These are phyloP conservation scores for Bryum argenteum DNA, from an alignment of 225 moss, liverwort and hornwort genomes.

Conservation along the genomic window DNA sequence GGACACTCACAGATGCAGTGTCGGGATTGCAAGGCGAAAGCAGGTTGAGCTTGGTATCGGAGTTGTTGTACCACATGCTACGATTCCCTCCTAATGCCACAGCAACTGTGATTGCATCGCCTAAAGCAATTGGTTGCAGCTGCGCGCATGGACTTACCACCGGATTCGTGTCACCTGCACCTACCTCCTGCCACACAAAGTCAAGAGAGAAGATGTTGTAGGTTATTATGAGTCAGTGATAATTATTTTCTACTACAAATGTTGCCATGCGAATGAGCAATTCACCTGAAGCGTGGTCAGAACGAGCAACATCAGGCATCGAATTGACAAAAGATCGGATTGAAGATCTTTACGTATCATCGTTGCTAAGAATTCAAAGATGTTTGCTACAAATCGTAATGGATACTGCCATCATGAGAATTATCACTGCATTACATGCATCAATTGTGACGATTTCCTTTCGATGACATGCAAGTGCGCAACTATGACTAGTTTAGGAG, in stretches of 20 bases:
- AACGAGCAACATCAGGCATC: slow-evolving; percentile 20
- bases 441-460: background rate
- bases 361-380: background rate
- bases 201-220: no score
- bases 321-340: background rate
- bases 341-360: slow-evolving; percentile 14
- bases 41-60: slow-evolving; percentile 31
- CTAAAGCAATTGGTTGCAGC: slow-evolving; percentile 35
- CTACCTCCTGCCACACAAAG: slow-evolving; percentile 38
- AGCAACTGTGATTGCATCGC: slow-evolving; percentile 51
- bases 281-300: slow-evolving; percentile 19
- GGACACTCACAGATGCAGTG: slow-evolving; percentile 27
- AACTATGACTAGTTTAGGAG: background rate
- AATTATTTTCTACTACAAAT: slow-evolving; percentile 8
- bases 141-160: slow-evolving; percentile 43
- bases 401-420: background rate
- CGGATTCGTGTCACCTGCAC: slow-evolving; percentile 36
- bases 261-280: background rate
- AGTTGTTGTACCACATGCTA: slow-evolving; percentile 39
- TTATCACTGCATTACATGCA: background rate
- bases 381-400: background rate
- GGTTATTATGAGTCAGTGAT: no score
- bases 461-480: background rate
- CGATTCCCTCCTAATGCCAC: slow-evolving; percentile 47
- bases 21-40: slow-evolving; percentile 46